Evolutionary conservation across 768 basidiomycete genomes (phyloP), one percentile per base, ranked within the genome.

Genomic region (Clitopilus passeckerianus): DNA sequence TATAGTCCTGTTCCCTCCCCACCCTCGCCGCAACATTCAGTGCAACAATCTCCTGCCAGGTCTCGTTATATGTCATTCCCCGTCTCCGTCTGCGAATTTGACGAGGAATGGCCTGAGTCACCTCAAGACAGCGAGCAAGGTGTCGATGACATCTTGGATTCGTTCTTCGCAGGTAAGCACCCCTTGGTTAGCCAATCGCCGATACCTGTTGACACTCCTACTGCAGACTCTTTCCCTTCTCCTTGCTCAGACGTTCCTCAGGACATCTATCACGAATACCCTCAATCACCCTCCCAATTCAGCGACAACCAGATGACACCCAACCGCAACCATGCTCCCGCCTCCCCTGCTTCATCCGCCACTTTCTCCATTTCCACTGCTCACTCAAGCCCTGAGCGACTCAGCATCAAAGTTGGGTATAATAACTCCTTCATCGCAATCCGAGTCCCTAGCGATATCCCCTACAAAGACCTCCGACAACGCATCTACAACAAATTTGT

Each of bases 401-500:
- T 89, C 53, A 74, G 79, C 1, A 79, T 91, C 74, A 91, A 91
- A 72, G 90, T 84, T 5, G 79, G 79, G 46, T 81, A 83, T 63
- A 80, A 83, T 64, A 79, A 84, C 61, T 74, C 80, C 24, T 86
- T 88, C 61, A 77, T 91, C 65, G 72, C 88, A 60, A 77, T 91
- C 55, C 85, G 86, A 46, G 71, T 80, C 7, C 70, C 81, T 12
- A 77, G 77, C 61, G 71, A 75, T 43, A 74, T 76, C 59, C 46
- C 78, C n/a, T 79, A 85, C 58, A 64, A 70, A 16, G 83, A 85
- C 50, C 65, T 91, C 15, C 85, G 86, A 60, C 72, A 73, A 56
- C 79, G 81, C 53, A 73, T 92, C 23, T 80, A 81, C 61, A 82
- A 86, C 57, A 90, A 90, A 65, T 86, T 91, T 66, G 77, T 80